These are phyloP conservation scores for Kwoniella newhampshirensis DNA, from an alignment of 768 basidiomycete species.

Conservation along the genomic window DNA sequence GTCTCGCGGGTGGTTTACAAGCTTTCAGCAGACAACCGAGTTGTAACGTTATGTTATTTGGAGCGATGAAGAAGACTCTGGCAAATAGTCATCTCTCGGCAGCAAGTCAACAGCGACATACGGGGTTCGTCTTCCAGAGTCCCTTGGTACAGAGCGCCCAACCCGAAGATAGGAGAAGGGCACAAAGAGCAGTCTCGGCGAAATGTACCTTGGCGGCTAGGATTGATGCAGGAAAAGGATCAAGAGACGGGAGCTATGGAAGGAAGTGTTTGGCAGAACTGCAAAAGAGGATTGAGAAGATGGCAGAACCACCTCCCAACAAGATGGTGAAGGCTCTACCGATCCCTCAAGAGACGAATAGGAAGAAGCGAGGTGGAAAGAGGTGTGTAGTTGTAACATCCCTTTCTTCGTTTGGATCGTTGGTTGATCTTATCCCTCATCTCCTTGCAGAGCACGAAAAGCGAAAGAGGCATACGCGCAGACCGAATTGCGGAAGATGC, in stretches of 20 bases:
- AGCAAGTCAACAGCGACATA: conserved; percentile 81
- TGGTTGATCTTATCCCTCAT: conserved; percentile 1
- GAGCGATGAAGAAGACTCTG: conserved; percentile 87
- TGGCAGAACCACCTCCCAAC: conserved; percentile 88
- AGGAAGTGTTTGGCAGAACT: conserved; percentile 76
- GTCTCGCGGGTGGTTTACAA: conserved; percentile 89
- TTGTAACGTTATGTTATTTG: conserved; percentile 87
- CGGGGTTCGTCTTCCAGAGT: conserved; percentile 94
- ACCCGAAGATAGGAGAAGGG: conserved; percentile 82
- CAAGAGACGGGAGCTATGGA: conserved; percentile 75
- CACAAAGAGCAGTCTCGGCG: conserved; percentile 89
- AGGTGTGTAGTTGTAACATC: conserved; percentile 61
- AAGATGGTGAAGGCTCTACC: conserved; percentile 92
- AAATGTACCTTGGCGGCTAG: conserved; percentile 86
- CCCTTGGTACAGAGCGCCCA: conserved; percentile 82
- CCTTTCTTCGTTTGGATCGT: neutral
- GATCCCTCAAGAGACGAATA: conserved; percentile 89
- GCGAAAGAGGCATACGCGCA: conserved; percentile 98
- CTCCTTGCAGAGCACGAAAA: conserved; percentile 74
- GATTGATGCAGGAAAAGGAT: conserved; percentile 85
- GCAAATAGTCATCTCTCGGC: conserved; percentile 77
- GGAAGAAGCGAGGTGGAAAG: conserved; percentile 89
- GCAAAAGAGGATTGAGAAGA: conserved; percentile 85
- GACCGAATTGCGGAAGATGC: conserved; percentile 92
- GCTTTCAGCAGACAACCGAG: conserved; percentile 91